Evolutionary conservation across 1,284 basidiomycete genomes (phyloP), one percentile per base, ranked within the genome.

Genomic region (Ceratobasidium sp.): DNA sequence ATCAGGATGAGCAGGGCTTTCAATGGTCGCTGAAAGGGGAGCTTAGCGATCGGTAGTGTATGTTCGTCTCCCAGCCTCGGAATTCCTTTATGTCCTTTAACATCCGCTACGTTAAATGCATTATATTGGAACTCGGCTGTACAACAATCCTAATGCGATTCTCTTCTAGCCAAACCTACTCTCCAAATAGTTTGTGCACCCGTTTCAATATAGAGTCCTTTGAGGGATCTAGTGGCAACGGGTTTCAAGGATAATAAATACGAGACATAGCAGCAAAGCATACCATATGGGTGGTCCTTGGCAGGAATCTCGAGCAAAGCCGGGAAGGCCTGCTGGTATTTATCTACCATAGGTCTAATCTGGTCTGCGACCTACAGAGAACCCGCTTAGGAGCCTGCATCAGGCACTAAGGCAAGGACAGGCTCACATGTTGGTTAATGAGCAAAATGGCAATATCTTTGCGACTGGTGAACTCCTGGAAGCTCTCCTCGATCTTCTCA

Each of bases 181-280:
- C 96, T 80, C 96, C 97, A 80, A 96, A 94, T 41, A 98, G 87
- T 84, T 95, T 99, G 87, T 98, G 96, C 8, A 99, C 98, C 60
- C 98, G 91, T 84, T 98, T 99, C 80, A 99, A 87, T 45, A 99
- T 90, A 1, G 95, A 98, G 82, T 99, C 98, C 84, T 99, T 99
- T 11, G 92, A 90, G 6, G 98, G 98, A 84, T 99, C 97, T 98
- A 81, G 54, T 63, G 57, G 76, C 62, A 75, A 41, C 11, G 11
- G 4, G 11, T 41, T 41, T 41, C 36, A 41, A 41, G 62, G 48
- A 67, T 41, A 65, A 24, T 65, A 73, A 36, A n/a, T n/a, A 27
- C 69, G 48, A 75, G 67, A 65, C 41, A 77, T 3, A 15, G n/a
- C 62, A 73, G 44, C 51, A 48, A 67, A 33, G 82, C 86, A 75